Evolutionary conservation across 129 eudicot genomes (phyloP).

Genomic region (Pittosporum tobira): DNA sequence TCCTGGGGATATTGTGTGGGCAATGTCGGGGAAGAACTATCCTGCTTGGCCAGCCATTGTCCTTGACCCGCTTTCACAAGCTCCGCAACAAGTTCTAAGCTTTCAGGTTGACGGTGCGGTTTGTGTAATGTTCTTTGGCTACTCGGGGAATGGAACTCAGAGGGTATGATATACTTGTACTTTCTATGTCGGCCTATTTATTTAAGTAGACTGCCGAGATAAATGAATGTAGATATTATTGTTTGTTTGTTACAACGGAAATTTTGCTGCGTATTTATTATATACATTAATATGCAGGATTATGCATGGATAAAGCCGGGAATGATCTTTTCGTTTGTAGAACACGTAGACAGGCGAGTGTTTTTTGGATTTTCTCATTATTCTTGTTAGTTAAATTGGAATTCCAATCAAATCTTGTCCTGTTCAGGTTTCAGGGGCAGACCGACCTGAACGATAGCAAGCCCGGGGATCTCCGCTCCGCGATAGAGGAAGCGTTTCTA

Average conservation of each 20-base stretch:
- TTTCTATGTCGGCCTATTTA: not conserved
- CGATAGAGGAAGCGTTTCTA: conserved; percentile 91
- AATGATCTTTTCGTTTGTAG: conserved; percentile 72
- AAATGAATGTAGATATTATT: no score
- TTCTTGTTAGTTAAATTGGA: not conserved
- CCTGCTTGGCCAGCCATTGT: conserved; percentile 98
- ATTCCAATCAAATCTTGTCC: conserved; percentile 9
- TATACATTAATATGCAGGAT: conserved; percentile 47
- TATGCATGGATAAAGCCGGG: conserved; percentile 79
- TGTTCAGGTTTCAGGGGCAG: conserved; percentile 86
- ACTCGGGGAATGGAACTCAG: conserved; percentile 80
- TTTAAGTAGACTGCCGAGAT: conserved; percentile 2
- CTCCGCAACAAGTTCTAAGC: conserved; percentile 73
- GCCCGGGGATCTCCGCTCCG: conserved; percentile 73
- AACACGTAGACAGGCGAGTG: conserved; percentile 68
- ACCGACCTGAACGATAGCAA: conserved; percentile 60
- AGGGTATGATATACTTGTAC: conserved; percentile 44
- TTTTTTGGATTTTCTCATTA: conserved; percentile 6
- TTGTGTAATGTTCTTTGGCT: conserved; percentile 90
- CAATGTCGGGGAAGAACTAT: conserved; percentile 51
- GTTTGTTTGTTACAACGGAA: not conserved
- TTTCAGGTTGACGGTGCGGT: conserved; percentile 51
- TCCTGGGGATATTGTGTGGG: conserved; percentile 89
- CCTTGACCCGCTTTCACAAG: conserved; percentile 60
- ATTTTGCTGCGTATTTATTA: not conserved